phyloP scores from a whole-genome alignment of 768 basidiomycete species.

The Naganishia vaughanmartiniae region DNA sequence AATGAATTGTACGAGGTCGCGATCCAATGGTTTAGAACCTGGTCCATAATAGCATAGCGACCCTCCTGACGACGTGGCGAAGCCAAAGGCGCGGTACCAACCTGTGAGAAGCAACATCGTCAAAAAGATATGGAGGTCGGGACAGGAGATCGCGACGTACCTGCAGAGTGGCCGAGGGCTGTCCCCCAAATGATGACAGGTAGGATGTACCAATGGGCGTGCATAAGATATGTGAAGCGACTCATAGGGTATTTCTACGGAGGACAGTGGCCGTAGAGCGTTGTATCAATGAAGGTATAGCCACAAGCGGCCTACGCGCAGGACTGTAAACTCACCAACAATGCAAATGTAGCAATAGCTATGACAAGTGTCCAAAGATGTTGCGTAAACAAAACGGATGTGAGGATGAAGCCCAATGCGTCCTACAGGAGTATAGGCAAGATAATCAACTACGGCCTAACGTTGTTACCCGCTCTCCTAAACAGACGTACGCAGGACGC shows the following conservation, averaged over 20 bases:
- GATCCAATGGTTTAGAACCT: constrained; percentile 8
- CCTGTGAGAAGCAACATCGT: constrained; percentile 31
- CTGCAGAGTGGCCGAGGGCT: constrained; percentile 41
- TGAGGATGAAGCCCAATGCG: constrained; percentile 42
- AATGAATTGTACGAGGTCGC: constrained; percentile 48
- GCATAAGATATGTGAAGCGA: constrained; percentile 36
- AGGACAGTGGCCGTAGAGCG: background rate
- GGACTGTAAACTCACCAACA: constrained; percentile 38
- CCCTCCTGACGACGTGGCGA: constrained; percentile 31
- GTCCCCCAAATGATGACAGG: constrained; percentile 38
- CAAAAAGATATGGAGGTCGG: background rate
- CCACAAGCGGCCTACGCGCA: background rate
- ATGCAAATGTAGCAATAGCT: constrained; percentile 46
- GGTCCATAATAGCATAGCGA: constrained; percentile 45
- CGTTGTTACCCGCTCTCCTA: background rate
- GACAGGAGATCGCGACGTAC: constrained; percentile 34
- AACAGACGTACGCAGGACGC: constrained; percentile 41
- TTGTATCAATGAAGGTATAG: background rate
- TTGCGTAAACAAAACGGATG: constrained; percentile 46
- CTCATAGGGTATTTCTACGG: constrained; percentile 46
- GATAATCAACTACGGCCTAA: background rate
- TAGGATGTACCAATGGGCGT: constrained; percentile 37
- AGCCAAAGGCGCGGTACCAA: constrained; percentile 43
- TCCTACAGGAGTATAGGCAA: constrained; percentile 33
- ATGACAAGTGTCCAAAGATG: constrained; percentile 50